Evolutionary conservation across 2,329 filamentous ascomycete species (phyloP), one percentile per base, ranked within the genome.

Genomic region (Venturia asperata): DNA sequence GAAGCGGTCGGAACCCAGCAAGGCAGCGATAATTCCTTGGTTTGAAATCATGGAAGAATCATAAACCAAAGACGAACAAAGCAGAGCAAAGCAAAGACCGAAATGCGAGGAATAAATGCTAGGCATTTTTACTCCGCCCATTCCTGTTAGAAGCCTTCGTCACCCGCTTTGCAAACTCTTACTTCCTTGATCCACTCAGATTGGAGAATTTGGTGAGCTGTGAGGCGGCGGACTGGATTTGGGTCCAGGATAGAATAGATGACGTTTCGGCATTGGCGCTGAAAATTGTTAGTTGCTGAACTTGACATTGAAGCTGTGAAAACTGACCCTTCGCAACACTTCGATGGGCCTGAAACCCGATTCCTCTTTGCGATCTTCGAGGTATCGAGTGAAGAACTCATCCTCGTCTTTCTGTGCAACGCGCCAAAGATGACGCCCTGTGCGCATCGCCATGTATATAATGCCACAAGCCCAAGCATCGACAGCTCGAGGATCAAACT

Each of bases 371-470:
- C 94, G 87, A 39, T 94, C 94, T 73, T 96, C 90, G 5, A 99
- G 84, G 74, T 99, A 99, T 52, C 92, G 88, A 68, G 90, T 90
- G 74, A 96, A 99, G 71, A 97, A 99, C 73, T 97, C 94, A 72
- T 99, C 94, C 69, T 97, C 93, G 65, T 96, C 92, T 77, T 92
- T 95, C 77, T 93, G 93, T 7, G 94, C 94, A n/a, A 97, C 86
- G 64, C 92, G 89, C 94, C 94, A 99, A 10, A 99, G 82, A 76
- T 99, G 94, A 64, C 94, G 85, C 6, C 94, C 94, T 1, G 93
- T 97, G 66, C 94, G 85, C 94, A 99, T 99, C 17, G 94, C 94
- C 94, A 99, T 99, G 79, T 99, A 99, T 67, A 99, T 99, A 63
- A 99, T 94, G 74, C 94, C 94, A 67, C 92, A 96, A 30, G 94